Evolutionary conservation across 768 basidiomycete genomes (phyloP).

Genomic region (Baorangia bicolor): DNA sequence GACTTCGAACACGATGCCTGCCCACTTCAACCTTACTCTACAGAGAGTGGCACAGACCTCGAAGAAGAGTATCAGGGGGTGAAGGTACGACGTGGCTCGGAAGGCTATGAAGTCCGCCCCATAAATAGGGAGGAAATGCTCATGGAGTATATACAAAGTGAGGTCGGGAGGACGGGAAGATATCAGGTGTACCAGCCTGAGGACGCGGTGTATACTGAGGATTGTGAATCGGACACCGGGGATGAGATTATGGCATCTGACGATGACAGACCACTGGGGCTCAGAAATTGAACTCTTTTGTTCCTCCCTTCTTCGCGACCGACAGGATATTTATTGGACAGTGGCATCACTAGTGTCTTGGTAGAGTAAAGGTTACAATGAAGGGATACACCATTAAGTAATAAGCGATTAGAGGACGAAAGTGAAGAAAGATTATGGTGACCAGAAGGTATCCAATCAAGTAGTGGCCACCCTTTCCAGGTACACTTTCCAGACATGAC

Average conservation of each 20-base stretch:
- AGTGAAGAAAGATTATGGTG: constrained; percentile 6
- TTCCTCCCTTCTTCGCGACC: not conserved
- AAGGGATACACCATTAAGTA: constrained; percentile 33
- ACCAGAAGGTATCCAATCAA: constrained; percentile 16
- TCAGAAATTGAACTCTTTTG: constrained; percentile 11
- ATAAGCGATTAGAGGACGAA: constrained; percentile 28
- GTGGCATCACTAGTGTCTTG: constrained; percentile 15
- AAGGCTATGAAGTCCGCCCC: constrained; percentile 74
- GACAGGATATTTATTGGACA: constrained; percentile 6
- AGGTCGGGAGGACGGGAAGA: constrained; percentile 55
- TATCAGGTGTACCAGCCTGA: constrained; percentile 72
- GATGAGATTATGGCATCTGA: constrained; percentile 10
- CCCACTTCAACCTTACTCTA: constrained; percentile 18
- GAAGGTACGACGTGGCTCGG: constrained; percentile 67
- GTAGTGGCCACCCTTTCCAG: constrained; percentile 42
- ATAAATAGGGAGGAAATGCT: constrained; percentile 66
- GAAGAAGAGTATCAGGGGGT: constrained; percentile 36
- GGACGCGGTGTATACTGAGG: constrained; percentile 46
- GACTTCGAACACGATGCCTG: constrained; percentile 48
- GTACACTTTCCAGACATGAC: constrained; percentile 70
- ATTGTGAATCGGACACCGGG: constrained; percentile 24
- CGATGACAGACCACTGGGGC: constrained; percentile 23
- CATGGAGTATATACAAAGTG: constrained; percentile 49
- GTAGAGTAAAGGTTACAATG: constrained; percentile 28
- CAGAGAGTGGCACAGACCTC: constrained; percentile 24